Conservation (phyloP, 1,284 basidiomycete genomes). For the Xerocomus amazonicus region DNA sequence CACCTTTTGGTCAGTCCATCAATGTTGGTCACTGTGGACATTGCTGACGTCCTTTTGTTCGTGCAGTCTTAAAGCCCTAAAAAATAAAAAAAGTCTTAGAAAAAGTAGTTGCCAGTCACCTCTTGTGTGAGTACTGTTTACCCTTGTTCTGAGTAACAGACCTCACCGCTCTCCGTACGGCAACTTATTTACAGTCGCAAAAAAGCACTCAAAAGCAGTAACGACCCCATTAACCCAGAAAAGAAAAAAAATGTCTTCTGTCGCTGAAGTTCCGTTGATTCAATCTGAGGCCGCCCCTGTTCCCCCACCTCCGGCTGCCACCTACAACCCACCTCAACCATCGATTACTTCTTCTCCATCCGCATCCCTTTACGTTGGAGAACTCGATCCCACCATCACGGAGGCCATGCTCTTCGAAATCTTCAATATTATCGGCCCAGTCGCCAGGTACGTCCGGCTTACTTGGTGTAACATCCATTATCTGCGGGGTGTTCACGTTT, state of each 20-base stretch:
- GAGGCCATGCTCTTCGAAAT: conserved; percentile 99
- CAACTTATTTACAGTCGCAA: no score
- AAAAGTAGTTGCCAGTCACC: conserved; percentile 71
- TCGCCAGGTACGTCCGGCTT: conserved; percentile 70
- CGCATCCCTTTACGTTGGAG: conserved; percentile 97
- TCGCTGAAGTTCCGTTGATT: conserved; percentile 40
- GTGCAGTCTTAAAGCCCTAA: conserved; percentile 39
- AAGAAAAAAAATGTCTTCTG: conserved; percentile 59
- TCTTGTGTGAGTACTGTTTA: conserved; percentile 52
- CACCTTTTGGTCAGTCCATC: conserved; percentile 31
- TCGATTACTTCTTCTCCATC: conserved; percentile 67
- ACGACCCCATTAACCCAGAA: conserved; percentile 66
- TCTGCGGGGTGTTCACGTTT: no score
- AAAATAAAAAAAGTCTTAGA: conserved; percentile 54
- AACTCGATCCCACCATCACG: conserved; percentile 96
- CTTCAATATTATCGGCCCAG: conserved; percentile 99
- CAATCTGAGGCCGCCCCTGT: conserved; percentile 37
- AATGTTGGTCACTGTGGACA: conserved; percentile 3
- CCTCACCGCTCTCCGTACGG: conserved; percentile 32
- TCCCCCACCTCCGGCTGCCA: conserved; percentile 43
- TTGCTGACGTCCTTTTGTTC: conserved; percentile 23
- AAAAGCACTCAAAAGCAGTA: conserved; percentile 82
- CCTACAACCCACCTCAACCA: conserved; percentile 54
- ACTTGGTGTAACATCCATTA: no score
- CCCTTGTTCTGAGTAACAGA: conserved; percentile 12